A percentile compares a stretch with the other conserved stretches of the same genome.
Conservation (phyloP, 345 rosid species). For the Citrus cavaleriei region DNA sequence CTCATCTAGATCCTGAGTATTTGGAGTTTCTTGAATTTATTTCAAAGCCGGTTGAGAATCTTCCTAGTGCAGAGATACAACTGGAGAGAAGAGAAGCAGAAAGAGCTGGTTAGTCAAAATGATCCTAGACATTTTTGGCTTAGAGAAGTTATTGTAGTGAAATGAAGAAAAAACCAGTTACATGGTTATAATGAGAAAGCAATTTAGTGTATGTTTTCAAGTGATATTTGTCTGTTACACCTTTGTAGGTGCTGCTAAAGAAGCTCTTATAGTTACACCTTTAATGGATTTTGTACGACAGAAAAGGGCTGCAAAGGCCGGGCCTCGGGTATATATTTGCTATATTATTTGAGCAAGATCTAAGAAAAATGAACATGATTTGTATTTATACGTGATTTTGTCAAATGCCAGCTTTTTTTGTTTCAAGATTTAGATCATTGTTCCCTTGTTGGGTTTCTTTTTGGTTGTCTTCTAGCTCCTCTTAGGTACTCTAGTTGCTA, state of each 20-base stretch:
- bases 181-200: not conserved
- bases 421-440: not conserved
- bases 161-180: not conserved
- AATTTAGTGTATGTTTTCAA: not conserved
- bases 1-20: conserved; percentile 64
- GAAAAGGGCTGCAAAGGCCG: conserved; percentile 53
- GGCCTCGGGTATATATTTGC: conserved; percentile 37
- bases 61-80: conserved; percentile 74
- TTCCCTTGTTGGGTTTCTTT: not conserved
- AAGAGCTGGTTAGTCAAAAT: conserved; percentile 45
- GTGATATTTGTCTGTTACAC: conserved; percentile 6
- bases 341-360: not conserved
- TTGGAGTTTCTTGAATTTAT: conserved; percentile 71
- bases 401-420: not conserved
- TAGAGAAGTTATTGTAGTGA: not conserved
- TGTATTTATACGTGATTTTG: not conserved
- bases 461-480: not conserved
- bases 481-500: not conserved
- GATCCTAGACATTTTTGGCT: not conserved
- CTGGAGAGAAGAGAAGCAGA: conserved; percentile 71
- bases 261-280: conserved; percentile 51
- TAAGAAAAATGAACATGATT: not conserved
- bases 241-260: conserved; percentile 40
- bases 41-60: conserved; percentile 73
- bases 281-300: conserved; percentile 68